Conservation (phyloP, 441 rosid genomes). For the Hypseocharis bilobata region DNA sequence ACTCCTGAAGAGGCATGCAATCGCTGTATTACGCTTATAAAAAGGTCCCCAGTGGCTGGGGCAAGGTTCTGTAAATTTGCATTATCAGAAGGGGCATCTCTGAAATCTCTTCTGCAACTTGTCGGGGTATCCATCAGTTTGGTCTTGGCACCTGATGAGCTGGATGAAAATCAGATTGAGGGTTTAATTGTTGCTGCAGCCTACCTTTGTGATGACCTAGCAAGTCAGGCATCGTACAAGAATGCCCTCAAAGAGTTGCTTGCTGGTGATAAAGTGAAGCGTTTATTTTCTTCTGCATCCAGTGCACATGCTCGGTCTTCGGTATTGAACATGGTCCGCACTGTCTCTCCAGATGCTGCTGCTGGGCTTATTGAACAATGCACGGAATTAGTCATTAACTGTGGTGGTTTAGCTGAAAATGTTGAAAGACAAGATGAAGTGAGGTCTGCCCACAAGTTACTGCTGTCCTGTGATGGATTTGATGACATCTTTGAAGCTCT, state of each 20-base stretch:
- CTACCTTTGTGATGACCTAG: constrained; percentile 49
- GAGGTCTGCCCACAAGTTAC: constrained; percentile 68
- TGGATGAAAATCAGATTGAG: constrained; percentile 50
- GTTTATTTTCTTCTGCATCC: constrained; percentile 52
- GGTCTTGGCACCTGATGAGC: constrained; percentile 42
- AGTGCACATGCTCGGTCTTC: constrained; percentile 53
- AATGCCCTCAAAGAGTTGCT: constrained; percentile 50
- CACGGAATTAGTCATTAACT: constrained; percentile 40
- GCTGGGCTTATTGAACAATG: constrained; percentile 54
- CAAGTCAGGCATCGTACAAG: constrained; percentile 37
- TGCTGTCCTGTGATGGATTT: constrained; percentile 43
- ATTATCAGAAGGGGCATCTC: constrained; percentile 52
- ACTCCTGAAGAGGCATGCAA: constrained; percentile 67
- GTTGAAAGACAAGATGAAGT: constrained; percentile 58
- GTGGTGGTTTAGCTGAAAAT: constrained; percentile 47
- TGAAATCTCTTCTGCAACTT: constrained; percentile 54
- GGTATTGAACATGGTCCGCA: constrained; percentile 46
- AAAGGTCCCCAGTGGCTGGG: constrained; percentile 77
- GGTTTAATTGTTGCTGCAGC: constrained; percentile 57
- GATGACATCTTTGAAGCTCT: constrained; percentile 51
- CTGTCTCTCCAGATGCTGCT: constrained; percentile 42
- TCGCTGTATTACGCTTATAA: constrained; percentile 68
- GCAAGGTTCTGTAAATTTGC: constrained; percentile 83
- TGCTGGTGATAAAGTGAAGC: constrained; percentile 40
- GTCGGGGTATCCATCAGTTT: constrained; percentile 42